Evolutionary conservation across 2,329 filamentous ascomycete genomes (phyloP), one percentile per base, ranked within the genome.

Genomic region (Stachybotrys chartarum): DNA sequence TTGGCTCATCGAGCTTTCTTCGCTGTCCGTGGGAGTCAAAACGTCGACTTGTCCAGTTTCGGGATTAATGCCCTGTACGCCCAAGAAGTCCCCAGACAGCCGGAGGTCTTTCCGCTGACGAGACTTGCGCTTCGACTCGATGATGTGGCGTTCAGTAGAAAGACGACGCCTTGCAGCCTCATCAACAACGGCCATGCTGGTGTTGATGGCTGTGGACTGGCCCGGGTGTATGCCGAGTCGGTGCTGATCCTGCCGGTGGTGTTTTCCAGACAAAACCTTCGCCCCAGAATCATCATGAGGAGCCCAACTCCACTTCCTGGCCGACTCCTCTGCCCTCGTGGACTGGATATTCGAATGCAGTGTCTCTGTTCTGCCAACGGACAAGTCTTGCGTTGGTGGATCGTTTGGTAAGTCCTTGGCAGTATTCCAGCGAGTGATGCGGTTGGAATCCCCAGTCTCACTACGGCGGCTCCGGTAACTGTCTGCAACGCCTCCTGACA

Each of bases 31-130:
- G 7, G 78, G 76, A 5, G 78, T 80, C 44, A 81, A 68, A 14
- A 78, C 66, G 56, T 83, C 77, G 51, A 77, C 74, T 58, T 77
- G 70, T 6, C 82, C 80, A 0, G 82, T 84, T 47, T 74, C 68
- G 0, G 82, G 82, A 61, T 85, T 84, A 54, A 80, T 71, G 4
- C 82, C 82, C 56, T 82, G 80, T 1, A 84, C 78, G 2, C 81
- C 81, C 0, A 85, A 73, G 61, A 77, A 85, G 63, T 85, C 82
- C 5, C 80, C 80, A 54, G 78, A 82, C 54, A 78, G 74, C 57
- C 77, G 80, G 54, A 83, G 70, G 46, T 65, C 74, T 49, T 72
- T 72, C 6, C 80, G 74, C 42, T 72, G 60, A 3, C 70, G 66
- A 44, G 64, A 58, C 49, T 70, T 63, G 35, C 14, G 14, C 53